Evolutionary conservation across 2,329 filamentous ascomycete genomes (phyloP).

Genomic region (Delphinella strobiligena): DNA sequence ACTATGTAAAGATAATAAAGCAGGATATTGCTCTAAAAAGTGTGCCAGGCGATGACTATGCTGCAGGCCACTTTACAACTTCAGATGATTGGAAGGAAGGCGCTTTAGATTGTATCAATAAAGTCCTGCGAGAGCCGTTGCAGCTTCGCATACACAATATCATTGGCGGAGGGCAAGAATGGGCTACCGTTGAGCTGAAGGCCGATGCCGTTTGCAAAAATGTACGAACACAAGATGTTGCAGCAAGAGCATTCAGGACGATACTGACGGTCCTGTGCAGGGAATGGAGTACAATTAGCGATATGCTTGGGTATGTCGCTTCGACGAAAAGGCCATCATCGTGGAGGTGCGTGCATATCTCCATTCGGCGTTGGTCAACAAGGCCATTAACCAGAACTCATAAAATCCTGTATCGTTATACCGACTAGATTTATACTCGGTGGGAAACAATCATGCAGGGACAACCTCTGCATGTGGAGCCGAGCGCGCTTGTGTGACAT

Average conservation of each 20-base stretch:
- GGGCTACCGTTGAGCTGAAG: background rate
- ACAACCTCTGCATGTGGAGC: too few species aligned
- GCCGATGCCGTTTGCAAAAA: background rate
- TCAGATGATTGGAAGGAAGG: conserved; percentile 17
- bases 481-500: too few species aligned
- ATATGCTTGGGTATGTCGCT: conserved; percentile 12
- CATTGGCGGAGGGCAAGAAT: background rate
- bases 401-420: too few species aligned
- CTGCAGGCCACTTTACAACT: background rate
- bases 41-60: too few species aligned
- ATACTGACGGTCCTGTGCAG: background rate
- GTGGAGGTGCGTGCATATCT: conserved; percentile 17
- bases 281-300: conserved; percentile 16
- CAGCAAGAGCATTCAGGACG: too few species aligned
- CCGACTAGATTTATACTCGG: too few species aligned
- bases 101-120: conserved; percentile 15
- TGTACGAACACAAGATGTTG: too few species aligned
- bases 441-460: too few species aligned
- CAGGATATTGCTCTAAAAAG: too few species aligned
- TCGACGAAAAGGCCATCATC: conserved; percentile 7
- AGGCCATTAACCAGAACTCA: conserved; percentile 14
- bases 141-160: background rate
- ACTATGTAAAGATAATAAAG: too few species aligned
- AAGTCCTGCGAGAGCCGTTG: conserved; percentile 14
- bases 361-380: conserved; percentile 16